Evolutionary conservation across 257 asterid species (phyloP), one percentile per base, ranked within the genome.

Genomic region (Anisodus tanguticus): DNA sequence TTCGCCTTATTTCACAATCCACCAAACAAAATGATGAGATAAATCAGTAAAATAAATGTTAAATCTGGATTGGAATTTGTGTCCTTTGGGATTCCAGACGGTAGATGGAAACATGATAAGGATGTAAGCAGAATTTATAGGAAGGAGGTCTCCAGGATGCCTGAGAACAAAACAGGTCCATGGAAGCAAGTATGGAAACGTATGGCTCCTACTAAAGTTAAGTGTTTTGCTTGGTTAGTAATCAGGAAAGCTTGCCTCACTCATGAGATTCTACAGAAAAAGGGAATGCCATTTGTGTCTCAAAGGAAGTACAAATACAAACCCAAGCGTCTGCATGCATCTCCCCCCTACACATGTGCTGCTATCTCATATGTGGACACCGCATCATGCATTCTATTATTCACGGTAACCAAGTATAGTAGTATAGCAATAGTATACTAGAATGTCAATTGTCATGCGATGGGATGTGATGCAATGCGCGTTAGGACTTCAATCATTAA

Each of bases 1-100:
- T 76, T 51, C 63, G 11, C 19, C 41, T 12, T 0, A 8, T 26
- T 53, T 77, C 64, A 77, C 82, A 47, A 76, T 22, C 59, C 81
- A 51, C 47, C 81, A 76, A 76, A 76, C 82, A 26, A 77, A 77
- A 53, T 77, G 64, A 31, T 77, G 82, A 53, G 47, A 77, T 49
- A 77, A 53, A 26, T 53, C n/a, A 26, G 49, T 53, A 15, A 77
- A 12, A 77, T 26, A 77, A 76, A 76, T 76, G 63, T 51, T 74
- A 26, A 49, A 51, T 76, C 63, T 0, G 10, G 26, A 76, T 59
- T 59, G 66, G 66, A 59, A 6, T n/a, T 17, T 59, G 31, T 59
- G 66, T 10, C 66, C 19, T n/a, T n/a, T 2, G 66, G 10, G 66
- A 59, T 59, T 19, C 31, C 8, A 8, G 63, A 58, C 16, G 3